Evolutionary conservation across 805 yeast genomes (phyloP).

Genomic region (Kodamaea lidongshanica): DNA sequence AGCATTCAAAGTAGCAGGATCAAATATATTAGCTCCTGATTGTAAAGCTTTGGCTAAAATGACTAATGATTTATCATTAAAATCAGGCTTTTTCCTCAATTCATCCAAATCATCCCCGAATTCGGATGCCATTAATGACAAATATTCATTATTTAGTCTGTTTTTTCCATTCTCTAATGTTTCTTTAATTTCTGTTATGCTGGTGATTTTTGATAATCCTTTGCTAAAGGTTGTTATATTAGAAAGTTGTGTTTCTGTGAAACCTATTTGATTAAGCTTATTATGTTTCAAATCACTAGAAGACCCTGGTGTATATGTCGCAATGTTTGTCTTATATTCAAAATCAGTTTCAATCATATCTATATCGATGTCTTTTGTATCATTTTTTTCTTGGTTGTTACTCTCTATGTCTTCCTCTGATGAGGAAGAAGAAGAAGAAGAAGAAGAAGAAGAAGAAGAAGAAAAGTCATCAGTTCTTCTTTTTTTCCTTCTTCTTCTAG

Average conservation of each 20-base stretch:
- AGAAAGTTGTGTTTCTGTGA: slow-evolving; percentile 21
- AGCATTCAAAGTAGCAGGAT: slow-evolving; percentile 41
- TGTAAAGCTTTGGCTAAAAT: slow-evolving; percentile 53
- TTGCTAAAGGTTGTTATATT: slow-evolving; percentile 12
- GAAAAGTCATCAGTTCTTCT: slow-evolving; percentile 78
- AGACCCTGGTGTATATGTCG: slow-evolving; percentile 13
- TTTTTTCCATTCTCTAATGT: slow-evolving; percentile 24
- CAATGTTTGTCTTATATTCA: slow-evolving; percentile 15
- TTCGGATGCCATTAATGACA: slow-evolving; percentile 49
- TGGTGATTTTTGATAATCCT: slow-evolving; percentile 9
- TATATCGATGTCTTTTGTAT: slow-evolving; percentile 19
- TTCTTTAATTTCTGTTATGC: slow-evolving; percentile 15
- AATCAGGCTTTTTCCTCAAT: slow-evolving; percentile 59
- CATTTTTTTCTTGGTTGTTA: slow-evolving; percentile 11
- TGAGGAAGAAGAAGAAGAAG: slow-evolving; percentile 22
- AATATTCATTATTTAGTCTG: slow-evolving; percentile 44
- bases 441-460: slow-evolving; percentile 44
- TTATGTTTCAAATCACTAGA: slow-evolving; percentile 15
- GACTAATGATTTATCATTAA: slow-evolving; percentile 49
- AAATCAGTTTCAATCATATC: slow-evolving; percentile 29
- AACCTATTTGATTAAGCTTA: slow-evolving; percentile 18
- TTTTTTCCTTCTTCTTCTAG: slow-evolving; percentile 61
- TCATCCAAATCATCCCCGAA: slow-evolving; percentile 59
- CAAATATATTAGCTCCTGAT: slow-evolving; percentile 55
- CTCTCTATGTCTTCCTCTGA: slow-evolving; percentile 6